A percentile compares a stretch with the other conserved stretches of the same genome.
Conservation (phyloP, 176 grass and related monocot species). For the Oryza brachyantha region DNA sequence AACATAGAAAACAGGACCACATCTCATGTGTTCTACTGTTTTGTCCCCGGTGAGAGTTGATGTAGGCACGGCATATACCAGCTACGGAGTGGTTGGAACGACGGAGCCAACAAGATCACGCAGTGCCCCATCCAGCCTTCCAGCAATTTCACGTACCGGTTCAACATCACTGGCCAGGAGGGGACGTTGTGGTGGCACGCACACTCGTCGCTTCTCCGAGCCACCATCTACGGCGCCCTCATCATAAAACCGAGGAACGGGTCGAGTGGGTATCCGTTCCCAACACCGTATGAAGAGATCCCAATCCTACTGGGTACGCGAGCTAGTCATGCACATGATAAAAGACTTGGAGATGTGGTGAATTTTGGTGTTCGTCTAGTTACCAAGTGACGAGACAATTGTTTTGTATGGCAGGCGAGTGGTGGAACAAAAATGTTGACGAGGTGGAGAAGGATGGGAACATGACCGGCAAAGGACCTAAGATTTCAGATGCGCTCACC, state of each 20-base stretch:
- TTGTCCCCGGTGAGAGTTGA: neutral
- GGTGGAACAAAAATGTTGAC: constrained; percentile 41
- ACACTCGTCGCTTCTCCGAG: constrained; percentile 43
- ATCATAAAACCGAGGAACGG: constrained; percentile 35
- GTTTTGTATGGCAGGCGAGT: constrained; percentile 19
- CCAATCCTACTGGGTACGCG: constrained; percentile 33
- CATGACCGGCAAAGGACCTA: neutral
- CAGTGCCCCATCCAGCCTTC: constrained; percentile 53
- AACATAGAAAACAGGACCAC: too few relatives aligned
- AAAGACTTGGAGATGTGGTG: neutral
- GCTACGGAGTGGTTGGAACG: constrained; percentile 46
- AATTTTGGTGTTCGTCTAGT: neutral
- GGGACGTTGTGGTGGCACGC: constrained; percentile 93
- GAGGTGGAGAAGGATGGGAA: constrained; percentile 18
- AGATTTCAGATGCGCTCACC: constrained; percentile 26
- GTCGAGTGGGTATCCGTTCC: constrained; percentile 35
- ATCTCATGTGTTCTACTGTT: too few relatives aligned
- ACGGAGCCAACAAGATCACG: constrained; percentile 49
- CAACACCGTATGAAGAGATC: constrained; percentile 35
- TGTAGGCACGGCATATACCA: constrained; percentile 53
- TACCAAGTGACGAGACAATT: neutral
- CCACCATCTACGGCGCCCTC: constrained; percentile 63
- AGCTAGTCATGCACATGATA: neutral
- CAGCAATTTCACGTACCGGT: constrained; percentile 50
- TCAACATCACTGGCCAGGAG: constrained; percentile 59